Evolutionary conservation across 495 filamentous ascomycete species (phyloP), one percentile per base, ranked within the genome.

Genomic region (Platismatia glauca): DNA sequence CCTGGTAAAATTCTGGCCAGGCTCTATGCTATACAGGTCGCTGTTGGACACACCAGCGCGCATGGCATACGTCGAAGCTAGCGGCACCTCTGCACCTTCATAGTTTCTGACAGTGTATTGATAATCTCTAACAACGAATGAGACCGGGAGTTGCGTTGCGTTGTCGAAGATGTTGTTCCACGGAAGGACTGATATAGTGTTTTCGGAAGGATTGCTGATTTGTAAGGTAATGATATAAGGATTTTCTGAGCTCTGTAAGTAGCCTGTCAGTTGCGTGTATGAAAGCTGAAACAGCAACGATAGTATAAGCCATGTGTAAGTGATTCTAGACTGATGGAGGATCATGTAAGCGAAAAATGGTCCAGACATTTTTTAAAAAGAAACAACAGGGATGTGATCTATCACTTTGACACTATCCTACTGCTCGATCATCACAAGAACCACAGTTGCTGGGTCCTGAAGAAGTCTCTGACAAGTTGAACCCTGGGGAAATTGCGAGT

Each of bases 151-250:
- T 37, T 57, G 55, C 13, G 55, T 55, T 24, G 15, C 55, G 7
- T 44, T 37, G 35, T 64, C 62, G 35, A 64, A 59, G 35, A 59
- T 53, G 35, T 59, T 64, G 34, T 64, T 64, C 62, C 56, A 59
- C 20, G 24, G 35, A 3, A 64, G 56, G 13, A 64, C 46, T 16
- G 62, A 64, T 16, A 64, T 58, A 15, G 56, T 64, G 20, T 64
- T 11, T 6, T 35, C 22, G 20, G 62, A 59, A 7, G 62, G 62
- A 55, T 64, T 64, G 18, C 27, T 59, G 38, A 64, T 59, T 7
- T 9, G 24, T 16, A 64, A 50, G 11, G 4, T 35, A 55, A 59
- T 16, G 38, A 37, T 31, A 15, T 41, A 64, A 11, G 20, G 43
- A 43, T 64, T 58, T 1, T 27, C 34, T 31, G 15, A 20, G n/a